phyloP scores from a whole-genome alignment of 768 basidiomycete species.

The Rubroboletus satanas region DNA sequence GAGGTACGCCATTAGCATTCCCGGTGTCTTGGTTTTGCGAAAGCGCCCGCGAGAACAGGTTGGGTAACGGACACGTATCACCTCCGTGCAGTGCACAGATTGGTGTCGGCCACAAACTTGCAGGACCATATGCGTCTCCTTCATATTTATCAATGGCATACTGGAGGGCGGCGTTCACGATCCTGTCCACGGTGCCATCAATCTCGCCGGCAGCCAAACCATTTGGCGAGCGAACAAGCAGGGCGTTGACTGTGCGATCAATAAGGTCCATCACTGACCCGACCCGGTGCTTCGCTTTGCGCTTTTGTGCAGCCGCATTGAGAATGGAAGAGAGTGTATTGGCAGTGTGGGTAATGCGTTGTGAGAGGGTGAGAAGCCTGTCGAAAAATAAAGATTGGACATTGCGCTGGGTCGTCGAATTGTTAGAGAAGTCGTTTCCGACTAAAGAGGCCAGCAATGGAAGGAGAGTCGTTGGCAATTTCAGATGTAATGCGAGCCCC shows the following conservation, averaged over 20 bases:
- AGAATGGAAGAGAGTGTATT: slow-evolving; percentile 53
- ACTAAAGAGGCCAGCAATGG: slow-evolving; percentile 76
- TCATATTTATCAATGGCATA: slow-evolving; percentile 68
- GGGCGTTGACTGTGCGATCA: slow-evolving; percentile 56
- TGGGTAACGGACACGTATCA: slow-evolving; percentile 52
- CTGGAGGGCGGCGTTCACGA: slow-evolving; percentile 71
- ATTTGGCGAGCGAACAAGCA: slow-evolving; percentile 49
- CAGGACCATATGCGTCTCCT: slow-evolving; percentile 35
- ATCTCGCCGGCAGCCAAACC: slow-evolving; percentile 58
- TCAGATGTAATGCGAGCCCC: slow-evolving; percentile 58
- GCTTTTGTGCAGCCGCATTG: slow-evolving; percentile 44
- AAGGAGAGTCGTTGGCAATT: slow-evolving; percentile 65
- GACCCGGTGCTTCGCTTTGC: slow-evolving; percentile 51
- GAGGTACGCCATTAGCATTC: background rate
- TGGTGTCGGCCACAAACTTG: slow-evolving; percentile 49
- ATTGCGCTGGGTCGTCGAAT: slow-evolving; percentile 44
- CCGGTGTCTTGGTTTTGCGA: slow-evolving; percentile 21
- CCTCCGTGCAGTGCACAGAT: slow-evolving; percentile 61
- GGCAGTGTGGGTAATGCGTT: slow-evolving; percentile 67
- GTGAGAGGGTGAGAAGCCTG: slow-evolving; percentile 47
- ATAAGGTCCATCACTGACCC: slow-evolving; percentile 77
- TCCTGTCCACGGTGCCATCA: slow-evolving; percentile 58
- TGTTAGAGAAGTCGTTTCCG: slow-evolving; percentile 75
- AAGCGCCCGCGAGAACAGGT: slow-evolving; percentile 46
- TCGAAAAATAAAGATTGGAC: slow-evolving; percentile 69